A percentile compares a stretch with the other conserved stretches of the same genome.
Evolutionary conservation across 2,329 filamentous ascomycete species (phyloP).

Genomic region (Colletotrichum sp.): DNA sequence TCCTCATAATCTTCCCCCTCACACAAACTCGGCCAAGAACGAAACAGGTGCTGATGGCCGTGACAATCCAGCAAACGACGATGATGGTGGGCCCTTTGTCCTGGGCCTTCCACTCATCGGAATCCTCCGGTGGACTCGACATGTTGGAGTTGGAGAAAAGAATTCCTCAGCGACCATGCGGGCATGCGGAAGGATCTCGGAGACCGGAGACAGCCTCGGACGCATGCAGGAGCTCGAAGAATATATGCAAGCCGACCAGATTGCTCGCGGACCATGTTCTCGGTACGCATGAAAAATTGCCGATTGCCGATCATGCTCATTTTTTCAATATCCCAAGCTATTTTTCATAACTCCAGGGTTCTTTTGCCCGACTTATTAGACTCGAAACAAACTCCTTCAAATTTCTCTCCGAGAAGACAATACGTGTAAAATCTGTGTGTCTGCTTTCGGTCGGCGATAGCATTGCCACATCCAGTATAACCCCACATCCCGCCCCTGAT

Average conservation of each 20-base stretch:
- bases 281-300: background rate
- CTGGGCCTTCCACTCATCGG: background rate
- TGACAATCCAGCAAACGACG: slow-evolving; percentile 32
- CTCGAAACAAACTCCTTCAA: background rate
- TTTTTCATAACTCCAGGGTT: background rate
- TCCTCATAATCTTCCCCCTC: slow-evolving; percentile 30
- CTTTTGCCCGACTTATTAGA: background rate
- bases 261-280: background rate
- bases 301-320: background rate
- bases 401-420: background rate
- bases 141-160: background rate
- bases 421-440: background rate
- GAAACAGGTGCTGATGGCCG: slow-evolving; percentile 29
- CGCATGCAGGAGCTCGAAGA: background rate
- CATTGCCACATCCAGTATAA: background rate
- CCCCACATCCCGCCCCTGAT: background rate
- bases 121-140: background rate
- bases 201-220: background rate
- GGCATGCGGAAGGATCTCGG: no score
- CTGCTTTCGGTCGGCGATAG: background rate
- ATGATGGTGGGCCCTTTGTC: slow-evolving; percentile 36
- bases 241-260: background rate
- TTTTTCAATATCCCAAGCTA: background rate
- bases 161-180: no score
- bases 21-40: slow-evolving; percentile 34